Conservation (phyloP, 1,284 basidiomycete species). For the Waitea zeae region DNA sequence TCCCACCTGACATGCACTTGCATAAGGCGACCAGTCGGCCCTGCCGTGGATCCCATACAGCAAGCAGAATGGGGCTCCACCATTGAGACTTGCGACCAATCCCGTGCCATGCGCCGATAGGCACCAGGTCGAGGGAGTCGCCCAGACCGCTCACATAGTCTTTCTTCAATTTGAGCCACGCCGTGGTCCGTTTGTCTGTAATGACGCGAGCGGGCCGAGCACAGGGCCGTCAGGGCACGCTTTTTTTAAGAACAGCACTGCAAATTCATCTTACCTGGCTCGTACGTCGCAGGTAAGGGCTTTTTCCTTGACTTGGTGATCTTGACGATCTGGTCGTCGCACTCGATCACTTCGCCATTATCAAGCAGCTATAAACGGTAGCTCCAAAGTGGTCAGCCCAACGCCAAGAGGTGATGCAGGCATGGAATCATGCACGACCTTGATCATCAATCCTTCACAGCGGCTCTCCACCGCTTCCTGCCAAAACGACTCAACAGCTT, state of each 20-base stretch:
- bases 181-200: constrained; percentile 61
- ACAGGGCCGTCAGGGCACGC: neutral
- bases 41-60: constrained; percentile 55
- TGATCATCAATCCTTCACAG: constrained; percentile 91
- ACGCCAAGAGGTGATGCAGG: constrained; percentile 9
- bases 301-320: constrained; percentile 37
- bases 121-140: constrained; percentile 51
- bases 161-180: constrained; percentile 79
- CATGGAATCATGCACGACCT: constrained; percentile 34
- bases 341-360: constrained; percentile 18
- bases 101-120: constrained; percentile 81
- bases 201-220: too few relatives aligned
- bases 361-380: constrained; percentile 36
- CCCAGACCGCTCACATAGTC: constrained; percentile 52
- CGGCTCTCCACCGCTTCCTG: constrained; percentile 62
- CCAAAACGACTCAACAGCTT: constrained; percentile 67
- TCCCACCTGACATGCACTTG: constrained; percentile 71
- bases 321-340: constrained; percentile 17
- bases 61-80: constrained; percentile 88
- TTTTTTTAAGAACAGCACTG: too few relatives aligned
- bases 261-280: constrained; percentile 41
- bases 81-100: constrained; percentile 65
- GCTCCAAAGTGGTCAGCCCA: constrained; percentile 4
- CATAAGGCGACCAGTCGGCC: constrained; percentile 69
- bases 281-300: constrained; percentile 75